phyloP scores from a whole-genome alignment of 768 basidiomycete genomes.

The Tulasnella sp. region DNA sequence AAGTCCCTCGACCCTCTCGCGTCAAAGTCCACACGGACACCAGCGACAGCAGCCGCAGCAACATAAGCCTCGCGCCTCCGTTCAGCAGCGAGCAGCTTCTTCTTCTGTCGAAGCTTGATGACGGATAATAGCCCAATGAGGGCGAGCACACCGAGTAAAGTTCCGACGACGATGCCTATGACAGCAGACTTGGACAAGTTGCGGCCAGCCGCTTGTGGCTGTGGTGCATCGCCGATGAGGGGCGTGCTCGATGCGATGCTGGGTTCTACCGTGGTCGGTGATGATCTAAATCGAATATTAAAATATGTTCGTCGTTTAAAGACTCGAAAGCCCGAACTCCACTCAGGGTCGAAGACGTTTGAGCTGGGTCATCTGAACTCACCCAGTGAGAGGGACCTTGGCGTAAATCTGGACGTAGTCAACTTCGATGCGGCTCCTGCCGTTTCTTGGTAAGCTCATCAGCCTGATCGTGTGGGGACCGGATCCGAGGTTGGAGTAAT shows the following conservation, averaged over 20 bases:
- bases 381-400: neutral
- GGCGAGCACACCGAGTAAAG: neutral
- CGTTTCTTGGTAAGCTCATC: slow-evolving; percentile 2
- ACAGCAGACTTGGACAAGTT: neutral
- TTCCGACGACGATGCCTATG: slow-evolving; percentile 4
- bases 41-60: neutral
- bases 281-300: neutral
- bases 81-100: neutral
- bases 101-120: neutral
- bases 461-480: slow-evolving; percentile 13
- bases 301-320: neutral
- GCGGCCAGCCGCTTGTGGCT: neutral
- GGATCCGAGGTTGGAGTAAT: slow-evolving; percentile 10
- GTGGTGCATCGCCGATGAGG: neutral
- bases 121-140: neutral
- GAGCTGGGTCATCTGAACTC: neutral
- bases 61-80: neutral
- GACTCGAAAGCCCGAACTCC: neutral
- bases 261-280: neutral
- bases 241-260: neutral
- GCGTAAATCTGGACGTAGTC: slow-evolving; percentile 2
- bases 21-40: neutral
- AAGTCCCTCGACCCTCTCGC: neutral
- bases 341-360: too few species aligned
- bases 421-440: slow-evolving; percentile 6